phyloP scores from a whole-genome alignment of 352 stramenopile species.

The Phytopythium oedochilum region DNA sequence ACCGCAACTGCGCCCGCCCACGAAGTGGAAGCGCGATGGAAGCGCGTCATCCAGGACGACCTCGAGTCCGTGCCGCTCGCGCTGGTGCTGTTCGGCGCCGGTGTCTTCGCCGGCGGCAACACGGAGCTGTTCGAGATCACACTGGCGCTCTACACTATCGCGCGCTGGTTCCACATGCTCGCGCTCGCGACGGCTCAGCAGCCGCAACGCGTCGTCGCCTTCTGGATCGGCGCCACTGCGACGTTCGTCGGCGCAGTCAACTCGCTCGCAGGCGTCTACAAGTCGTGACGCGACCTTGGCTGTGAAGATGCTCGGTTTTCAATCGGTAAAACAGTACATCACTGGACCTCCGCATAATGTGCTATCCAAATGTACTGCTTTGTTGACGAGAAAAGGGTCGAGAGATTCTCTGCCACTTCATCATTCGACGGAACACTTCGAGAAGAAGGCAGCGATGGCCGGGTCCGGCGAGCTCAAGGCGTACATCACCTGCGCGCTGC shows the following conservation, averaged over 20 bases:
- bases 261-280: constrained; percentile 6
- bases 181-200: constrained; percentile 33
- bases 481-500: constrained; percentile 2
- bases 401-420: too few relatives aligned
- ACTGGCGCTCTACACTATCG: constrained; percentile 33
- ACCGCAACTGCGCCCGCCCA: constrained; percentile 6
- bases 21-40: constrained; percentile 40
- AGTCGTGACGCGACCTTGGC: too few relatives aligned
- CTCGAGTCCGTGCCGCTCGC: constrained; percentile 50
- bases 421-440: too few relatives aligned
- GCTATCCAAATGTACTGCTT: too few relatives aligned
- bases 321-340: too few relatives aligned
- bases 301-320: too few relatives aligned
- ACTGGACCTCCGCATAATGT: too few relatives aligned
- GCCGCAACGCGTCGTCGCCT: constrained; percentile 27
- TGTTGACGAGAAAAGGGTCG: too few relatives aligned
- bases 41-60: constrained; percentile 53
- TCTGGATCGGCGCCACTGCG: constrained; percentile 8
- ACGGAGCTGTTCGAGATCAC: constrained; percentile 24
- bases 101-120: constrained; percentile 33
- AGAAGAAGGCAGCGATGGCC: not conserved
- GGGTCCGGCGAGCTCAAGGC: constrained; percentile 7
- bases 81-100: constrained; percentile 33
- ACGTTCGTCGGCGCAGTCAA: constrained; percentile 15
- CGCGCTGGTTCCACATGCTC: constrained; percentile 33